These are phyloP conservation scores for Trichoderma gamsii DNA, from an alignment of 495 filamentous ascomycete species.

Conservation along the genomic window DNA sequence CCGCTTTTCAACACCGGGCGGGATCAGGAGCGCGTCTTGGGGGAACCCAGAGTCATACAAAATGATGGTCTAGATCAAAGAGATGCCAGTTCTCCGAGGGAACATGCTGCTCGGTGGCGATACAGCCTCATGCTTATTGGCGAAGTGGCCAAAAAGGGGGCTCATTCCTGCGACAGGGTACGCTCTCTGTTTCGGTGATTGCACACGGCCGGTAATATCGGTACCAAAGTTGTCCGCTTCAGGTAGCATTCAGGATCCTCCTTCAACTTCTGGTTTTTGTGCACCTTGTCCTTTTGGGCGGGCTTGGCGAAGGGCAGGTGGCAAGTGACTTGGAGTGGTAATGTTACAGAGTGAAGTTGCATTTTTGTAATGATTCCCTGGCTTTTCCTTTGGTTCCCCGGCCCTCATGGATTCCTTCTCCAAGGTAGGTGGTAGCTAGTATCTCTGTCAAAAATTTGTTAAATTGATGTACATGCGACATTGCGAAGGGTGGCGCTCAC, in stretches of 20 bases:
- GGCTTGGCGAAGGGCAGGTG: neutral
- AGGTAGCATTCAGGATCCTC: neutral
- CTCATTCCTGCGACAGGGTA: neutral
- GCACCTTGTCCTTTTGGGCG: neutral
- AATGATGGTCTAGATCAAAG: neutral
- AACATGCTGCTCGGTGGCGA: neutral
- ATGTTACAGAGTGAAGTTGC: neutral
- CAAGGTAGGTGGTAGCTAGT: neutral
- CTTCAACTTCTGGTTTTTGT: neutral
- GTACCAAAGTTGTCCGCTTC: neutral
- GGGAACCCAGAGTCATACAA: neutral
- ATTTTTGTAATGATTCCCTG: neutral
- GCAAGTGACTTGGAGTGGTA: neutral
- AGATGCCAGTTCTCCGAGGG: neutral
- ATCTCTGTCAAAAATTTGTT: neutral
- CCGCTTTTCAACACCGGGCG: neutral
- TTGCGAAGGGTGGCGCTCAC: neutral
- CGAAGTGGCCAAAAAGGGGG: neutral
- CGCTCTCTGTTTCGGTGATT: neutral
- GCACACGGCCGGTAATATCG: neutral
- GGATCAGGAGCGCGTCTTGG: neutral
- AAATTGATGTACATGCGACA: neutral
- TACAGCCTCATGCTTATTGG: neutral
- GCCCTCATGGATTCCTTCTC: neutral
- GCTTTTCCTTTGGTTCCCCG: neutral